Base-by-base conservation (phyloP, 2,329 filamentous ascomycete genomes). In the Aspergillus candidus region DNA sequence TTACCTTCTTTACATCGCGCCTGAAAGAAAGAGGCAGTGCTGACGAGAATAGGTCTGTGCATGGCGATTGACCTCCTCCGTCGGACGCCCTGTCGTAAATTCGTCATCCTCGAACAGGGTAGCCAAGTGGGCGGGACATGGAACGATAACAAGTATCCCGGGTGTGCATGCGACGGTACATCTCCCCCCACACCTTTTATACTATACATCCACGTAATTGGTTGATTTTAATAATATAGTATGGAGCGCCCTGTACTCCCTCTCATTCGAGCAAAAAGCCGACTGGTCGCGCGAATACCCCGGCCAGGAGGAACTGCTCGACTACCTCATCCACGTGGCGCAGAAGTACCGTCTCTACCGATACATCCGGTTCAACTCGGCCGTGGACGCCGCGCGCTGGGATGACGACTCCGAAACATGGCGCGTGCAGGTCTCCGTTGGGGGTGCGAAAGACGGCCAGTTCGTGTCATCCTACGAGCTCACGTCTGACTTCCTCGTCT, bases 261-360 rank as follows among this genome's bases (percentile, higher is more conserved):
- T 74, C 59, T 80, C 76, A 5, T 83, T 82, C 52, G 78, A 76
- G 31, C 77, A 79, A 40, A 81, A 80, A 41, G 65, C 75, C 3
- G 67, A 74, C 50, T 80, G 79, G 78, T 73, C 74, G 1, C 64
- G 76, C 13, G 71, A 78, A 42, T 82, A 79, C 52, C 75, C 79
- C 0, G 74, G 76, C 0, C 78, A 82, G 52, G 76, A 80, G 55
- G 79, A 82, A 55, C 78, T 82, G 14, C 65, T 78, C 30, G 63
- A 65, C 15, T 82, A 82, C 51, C 67, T 82, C 2, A 68, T 72
- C 37, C 60, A 62, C 1, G 64, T 79, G 11, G 78, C 77, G 4
- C 67, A 75, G 46, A 74, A 78, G 46, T 76, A 76, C 54, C 61
- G 72, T 6, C 69, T 82, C 0, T 78, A 75, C 56, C 71, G 70